Percentiles rank a stretch among this genome's conserved stretches.
Evolutionary conservation across 192 early-diverging fungal genomes (phyloP).

Genomic region (Paraglomus brasilianum): DNA sequence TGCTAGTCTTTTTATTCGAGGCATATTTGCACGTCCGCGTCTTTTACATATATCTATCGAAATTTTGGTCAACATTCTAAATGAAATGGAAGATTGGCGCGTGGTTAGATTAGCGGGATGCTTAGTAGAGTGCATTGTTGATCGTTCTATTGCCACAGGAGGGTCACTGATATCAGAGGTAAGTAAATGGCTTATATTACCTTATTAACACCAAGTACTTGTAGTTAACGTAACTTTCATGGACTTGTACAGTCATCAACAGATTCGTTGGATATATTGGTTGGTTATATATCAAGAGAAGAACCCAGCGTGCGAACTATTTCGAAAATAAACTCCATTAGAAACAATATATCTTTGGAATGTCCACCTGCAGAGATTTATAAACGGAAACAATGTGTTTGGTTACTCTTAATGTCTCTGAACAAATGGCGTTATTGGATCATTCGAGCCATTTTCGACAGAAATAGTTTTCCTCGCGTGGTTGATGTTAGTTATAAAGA

Average conservation of each 20-base stretch:
- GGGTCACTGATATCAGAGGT: background rate
- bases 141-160: background rate
- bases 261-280: background rate
- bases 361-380: background rate
- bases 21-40: background rate
- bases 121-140: background rate
- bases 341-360: conserved; percentile 4
- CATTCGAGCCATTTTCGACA: conserved; percentile 20
- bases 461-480: conserved; percentile 1
- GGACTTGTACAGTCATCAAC: conserved; percentile 6
- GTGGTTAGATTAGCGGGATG: conserved; percentile 9
- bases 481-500: conserved; percentile 11
- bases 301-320: background rate
- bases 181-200: background rate
- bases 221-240: background rate
- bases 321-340: conserved; percentile 6
- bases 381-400: conserved; percentile 1
- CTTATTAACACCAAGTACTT: background rate
- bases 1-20: conserved; percentile 9
- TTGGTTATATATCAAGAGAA: background rate
- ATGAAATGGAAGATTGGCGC: conserved; percentile 20
- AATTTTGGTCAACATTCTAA: background rate
- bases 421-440: conserved; percentile 31
- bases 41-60: conserved; percentile 11
- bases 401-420: conserved; percentile 25